Evolutionary conservation across 2,329 filamentous ascomycete species (phyloP), one percentile per base, ranked within the genome.

Genomic region (Teratosphaeria nubilosa): DNA sequence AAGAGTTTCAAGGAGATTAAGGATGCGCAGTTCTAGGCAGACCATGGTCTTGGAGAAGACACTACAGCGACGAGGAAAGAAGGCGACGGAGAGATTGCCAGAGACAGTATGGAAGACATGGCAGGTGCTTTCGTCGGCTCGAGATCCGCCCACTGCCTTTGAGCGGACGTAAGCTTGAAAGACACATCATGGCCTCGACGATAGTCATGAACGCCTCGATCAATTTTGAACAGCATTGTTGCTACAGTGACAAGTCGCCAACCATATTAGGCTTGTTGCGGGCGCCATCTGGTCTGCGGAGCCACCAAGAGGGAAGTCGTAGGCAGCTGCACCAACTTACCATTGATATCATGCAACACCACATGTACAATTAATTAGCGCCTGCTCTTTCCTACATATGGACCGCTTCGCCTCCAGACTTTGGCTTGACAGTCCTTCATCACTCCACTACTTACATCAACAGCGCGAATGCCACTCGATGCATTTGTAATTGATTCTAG

Each of bases 1-100:
- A 73, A 72, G 65, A 72, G 65, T 54, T 73, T 72, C 41, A 67
- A 66, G 60, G 74, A 76, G 58, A 74, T 77, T 54, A 76, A 74
- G 66, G 70, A 69, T 63, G 60, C 60, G n/a, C 51, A 51, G 34
- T 59, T 64, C 37, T 64, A 48, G 41, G 34, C 34, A 5, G 34
- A 41, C 34, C 5, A 14, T 14, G 34, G 16, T 7, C 34, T 14
- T 14, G 10, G 34, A 14, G 14, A 5, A 14, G 34, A 5, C 9
- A 41, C 27, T 30, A 30, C 27, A 30, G 5, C 27, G 5, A 30
- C 27, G 27, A 30, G 27, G 7, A 5, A 7, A 5, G 27, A 7
- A 30, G 27, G 27, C 27, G 27, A 30, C 7, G 27, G 27, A 7
- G 7, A 30, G 27, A 7, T 30, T 30, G 41, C n/a, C 14, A 5